Evolutionary conservation across 2,329 filamentous ascomycete genomes (phyloP), one percentile per base, ranked within the genome.

Genomic region (Colletotrichum sublineola): DNA sequence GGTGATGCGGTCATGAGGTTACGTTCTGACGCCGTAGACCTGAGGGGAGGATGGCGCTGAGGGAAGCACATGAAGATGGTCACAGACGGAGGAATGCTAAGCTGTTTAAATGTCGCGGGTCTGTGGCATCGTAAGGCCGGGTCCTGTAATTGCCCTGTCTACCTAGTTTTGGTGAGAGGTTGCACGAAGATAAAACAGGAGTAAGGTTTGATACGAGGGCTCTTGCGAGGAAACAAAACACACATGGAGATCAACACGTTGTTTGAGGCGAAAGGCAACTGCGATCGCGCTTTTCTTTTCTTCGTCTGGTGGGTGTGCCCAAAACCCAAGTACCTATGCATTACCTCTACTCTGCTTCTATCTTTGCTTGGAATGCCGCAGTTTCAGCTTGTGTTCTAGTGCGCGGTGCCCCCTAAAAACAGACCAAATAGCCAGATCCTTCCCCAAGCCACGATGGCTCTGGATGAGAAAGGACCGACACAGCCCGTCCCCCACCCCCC

Each of bases 371-470:
- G 68, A 71, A 68, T 71, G 57, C 57, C 68, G 44, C 44, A 57
- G 58, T 68, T 68, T 68, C 58, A 71, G 65, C 58, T 71, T 44
- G 44, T 63, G 38, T 71, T 68, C 64, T 63, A 63, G 67, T 52
- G 67, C 36, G 38, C n/a, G 29, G 24, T 64, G 29, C 11, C 33
- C 20, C 52, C 42, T 48, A 48, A 44, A 48, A 50, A 15, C 42
- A n/a, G 36, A 64, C 15, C 20, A 58, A 58, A 33, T n/a, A 55
- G 31, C 31, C 18, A 36, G 52, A 36, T 20, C 52, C 52, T 55
- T 31, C 52, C 50, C 18, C 31, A 55, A 55, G 52, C 52, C 56
- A 58, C n/a, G 14, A 38, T 24, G 56, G 29, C 36, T 42, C 8
- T 40, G 56, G 36, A 42, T 42, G 20, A 58, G 36, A 40, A 14